Base-by-base conservation (phyloP, 2,329 filamentous ascomycete species). In the Aspergillus calidoustus region DNA sequence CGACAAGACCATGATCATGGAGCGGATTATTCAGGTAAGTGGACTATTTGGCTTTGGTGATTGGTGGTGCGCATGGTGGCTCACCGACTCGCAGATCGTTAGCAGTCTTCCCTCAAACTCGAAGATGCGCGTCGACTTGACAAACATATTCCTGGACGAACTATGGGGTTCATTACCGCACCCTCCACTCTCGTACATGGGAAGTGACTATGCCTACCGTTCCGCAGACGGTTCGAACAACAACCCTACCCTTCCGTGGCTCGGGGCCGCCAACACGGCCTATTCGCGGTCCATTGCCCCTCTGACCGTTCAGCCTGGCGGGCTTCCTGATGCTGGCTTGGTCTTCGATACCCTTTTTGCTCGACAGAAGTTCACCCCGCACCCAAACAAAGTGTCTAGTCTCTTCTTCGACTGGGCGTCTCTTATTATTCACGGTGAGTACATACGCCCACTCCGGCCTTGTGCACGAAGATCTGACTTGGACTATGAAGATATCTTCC, bases 1-100 rank as follows among this genome's bases (percentile, higher is more conserved):
- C 69, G 91, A 94, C 79, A 91, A 90, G 77, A 90, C 88, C 1
- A 90, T 91, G 82, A 80, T 92, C 49, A 91, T 92, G 87, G 90
- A 92, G 74, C 82, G 86, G 7, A 83, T 89, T 5, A 91, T 92
- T 63, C 85, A 83, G 69, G 80, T 81, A 74, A 65, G 72, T 23
- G 46, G 28, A 34, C 44, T 1, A 2, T 23, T 17, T 44, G 7
- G 7, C 17, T 7, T 15, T 25, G 25, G 5, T 15, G 41, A 17
- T 15, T 47, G 15, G 44, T 8, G 11, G 19, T 34, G 46, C 15
- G n/a, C 28, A 4, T n/a, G 28, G 17, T 7, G 9, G 17, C 7
- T 43, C 9, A 30, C 22, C 25, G 19, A 13, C 25, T 47, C 28
- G 31, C 62, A 89, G 79, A 81, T 92, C 17, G 89, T 91, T 5